phyloP scores from a whole-genome alignment of 2,329 filamentous ascomycete species.

The Apiospora aurea region DNA sequence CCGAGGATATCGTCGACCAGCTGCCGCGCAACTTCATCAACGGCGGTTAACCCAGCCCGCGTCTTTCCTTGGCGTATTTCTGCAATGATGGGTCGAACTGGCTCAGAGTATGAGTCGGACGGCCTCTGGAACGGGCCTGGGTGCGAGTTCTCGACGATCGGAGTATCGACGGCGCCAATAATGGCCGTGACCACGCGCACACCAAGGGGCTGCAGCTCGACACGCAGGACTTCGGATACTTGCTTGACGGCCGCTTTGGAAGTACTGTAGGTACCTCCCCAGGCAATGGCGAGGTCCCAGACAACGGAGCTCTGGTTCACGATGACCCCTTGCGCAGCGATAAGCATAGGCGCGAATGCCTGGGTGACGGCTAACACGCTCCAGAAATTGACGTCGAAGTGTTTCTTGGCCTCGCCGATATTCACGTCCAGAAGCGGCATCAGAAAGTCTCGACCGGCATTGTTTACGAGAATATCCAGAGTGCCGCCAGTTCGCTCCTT shows the following conservation, averaged over 20 bases:
- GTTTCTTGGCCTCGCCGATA: background rate
- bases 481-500: conserved; percentile 23
- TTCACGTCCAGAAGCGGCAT: conserved; percentile 20
- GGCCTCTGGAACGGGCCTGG: conserved; percentile 17
- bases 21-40: conserved; percentile 18
- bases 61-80: conserved; percentile 21
- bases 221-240: conserved; percentile 15
- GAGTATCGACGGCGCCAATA: background rate
- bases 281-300: conserved; percentile 28
- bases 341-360: conserved; percentile 42
- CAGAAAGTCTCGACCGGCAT: background rate
- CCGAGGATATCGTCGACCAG: conserved; percentile 26
- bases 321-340: conserved; percentile 39
- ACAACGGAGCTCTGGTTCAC: conserved; percentile 34
- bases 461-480: conserved; percentile 26
- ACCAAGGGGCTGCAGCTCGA: background rate
- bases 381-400: conserved; percentile 53
- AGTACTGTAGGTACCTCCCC: conserved; percentile 30
- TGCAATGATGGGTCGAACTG: background rate
- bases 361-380: conserved; percentile 45
- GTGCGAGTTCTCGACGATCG: background rate
- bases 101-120: background rate
- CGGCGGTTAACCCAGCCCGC: background rate
- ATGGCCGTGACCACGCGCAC: background rate
- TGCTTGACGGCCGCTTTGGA: conserved; percentile 28